Evolutionary conservation across 2,329 filamentous ascomycete species (phyloP), one percentile per base, ranked within the genome.

Genomic region (Aspergillus uvarum): DNA sequence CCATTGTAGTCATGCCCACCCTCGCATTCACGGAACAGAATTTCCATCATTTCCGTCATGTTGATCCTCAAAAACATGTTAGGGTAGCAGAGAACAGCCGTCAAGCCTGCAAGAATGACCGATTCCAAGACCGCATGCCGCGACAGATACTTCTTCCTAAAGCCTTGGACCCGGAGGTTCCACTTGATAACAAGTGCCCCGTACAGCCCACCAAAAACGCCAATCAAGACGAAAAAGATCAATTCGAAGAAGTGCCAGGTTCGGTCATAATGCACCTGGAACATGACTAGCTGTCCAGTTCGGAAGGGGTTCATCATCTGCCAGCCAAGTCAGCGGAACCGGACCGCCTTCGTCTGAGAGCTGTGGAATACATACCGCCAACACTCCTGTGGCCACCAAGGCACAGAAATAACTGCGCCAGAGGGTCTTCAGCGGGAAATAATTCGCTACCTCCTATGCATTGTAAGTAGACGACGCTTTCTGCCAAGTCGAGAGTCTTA

Each of bases 21-120:
- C 71, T 96, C 91, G 68, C 95, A 99, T 73, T 99, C 95, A 14
- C 90, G 84, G 75, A 99, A 99, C 11, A 99, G 80, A 64, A 97
- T 96, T 74, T 98, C 93, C 95, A 99, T 98, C 80, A 92, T 96
- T 79, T 98, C 94, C 0, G 95, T 97, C 95, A 99, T 98, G 77
- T 99, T 96, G 69, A 98, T 97, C 58, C 91, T 85, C 59, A 99
- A 74, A 66, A 99, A 98, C 74, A 90, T 92, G 69, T 99, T 99
- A 0, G 94, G 95, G 71, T 96, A 99, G 76, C 94, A 97, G n/a
- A 99, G 83, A 24, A 98, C 82, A 10, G 93, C 95, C 4, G 95
- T 99, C 7, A 87, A 84, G 0, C 88, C 85, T 1, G 95, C 93
- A 47, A 99, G 80, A 16, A 96, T 77, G 0, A 92, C 93, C 0